Percentiles rank a stretch among this genome's conserved stretches.
phyloP scores from a whole-genome alignment of 2,329 filamentous ascomycete genomes.

The Colletotrichum limetticola region DNA sequence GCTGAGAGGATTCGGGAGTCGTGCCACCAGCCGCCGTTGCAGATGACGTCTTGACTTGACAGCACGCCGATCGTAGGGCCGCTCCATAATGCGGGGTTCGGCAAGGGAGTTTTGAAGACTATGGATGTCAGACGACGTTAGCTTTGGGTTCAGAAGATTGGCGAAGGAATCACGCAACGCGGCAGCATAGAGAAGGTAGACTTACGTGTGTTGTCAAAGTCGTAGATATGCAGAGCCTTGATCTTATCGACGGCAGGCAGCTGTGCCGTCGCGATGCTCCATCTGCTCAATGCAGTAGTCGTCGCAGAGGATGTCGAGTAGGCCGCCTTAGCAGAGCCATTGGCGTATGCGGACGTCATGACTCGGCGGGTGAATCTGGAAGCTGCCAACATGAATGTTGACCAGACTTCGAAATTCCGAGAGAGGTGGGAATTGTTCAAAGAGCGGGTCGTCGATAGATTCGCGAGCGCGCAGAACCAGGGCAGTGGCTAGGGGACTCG shows the following conservation, averaged over 20 bases:
- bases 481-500: slow-evolving; percentile 14
- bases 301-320: slow-evolving; percentile 54
- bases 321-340: slow-evolving; percentile 35
- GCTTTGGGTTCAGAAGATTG: not conserved
- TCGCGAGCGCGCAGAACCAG: slow-evolving; percentile 17
- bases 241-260: slow-evolving; percentile 75
- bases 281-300: slow-evolving; percentile 80
- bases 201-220: slow-evolving; percentile 95
- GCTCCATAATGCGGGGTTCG: slow-evolving; percentile 90
- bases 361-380: slow-evolving; percentile 34
- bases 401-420: slow-evolving; percentile 20
- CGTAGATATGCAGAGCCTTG: slow-evolving; percentile 89
- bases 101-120: slow-evolving; percentile 93
- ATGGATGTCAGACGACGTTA: slow-evolving; percentile 2
- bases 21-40: slow-evolving; percentile 97
- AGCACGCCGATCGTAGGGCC: slow-evolving; percentile 80
- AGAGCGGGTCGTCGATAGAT: slow-evolving; percentile 12
- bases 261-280: slow-evolving; percentile 81
- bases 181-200: slow-evolving; percentile 41
- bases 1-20: slow-evolving; percentile 86
- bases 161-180: not conserved
- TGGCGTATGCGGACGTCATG: slow-evolving; percentile 36
- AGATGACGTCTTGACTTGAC: slow-evolving; percentile 78
- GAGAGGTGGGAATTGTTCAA: slow-evolving; percentile 13
- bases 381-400: slow-evolving; percentile 36